Evolutionary conservation across 805 yeast genomes (phyloP).

Genomic region (Teunomyces gatunensis): DNA sequence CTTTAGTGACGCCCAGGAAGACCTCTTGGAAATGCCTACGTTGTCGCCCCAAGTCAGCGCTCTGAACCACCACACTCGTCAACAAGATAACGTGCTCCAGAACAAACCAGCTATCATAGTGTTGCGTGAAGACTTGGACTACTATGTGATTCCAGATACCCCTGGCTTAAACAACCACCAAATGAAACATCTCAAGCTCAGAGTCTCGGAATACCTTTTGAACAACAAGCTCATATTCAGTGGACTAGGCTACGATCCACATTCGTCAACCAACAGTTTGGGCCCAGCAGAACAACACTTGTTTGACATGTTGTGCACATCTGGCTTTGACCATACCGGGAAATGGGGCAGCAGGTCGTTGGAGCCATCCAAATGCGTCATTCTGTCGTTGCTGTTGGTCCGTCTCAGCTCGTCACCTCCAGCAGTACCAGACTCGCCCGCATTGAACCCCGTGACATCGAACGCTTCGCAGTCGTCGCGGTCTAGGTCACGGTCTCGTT

Average conservation of each 20-base stretch:
- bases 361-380: constrained; percentile 85
- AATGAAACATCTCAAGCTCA: constrained; percentile 65
- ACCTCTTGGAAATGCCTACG: constrained; percentile 32
- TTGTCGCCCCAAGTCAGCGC: constrained; percentile 35
- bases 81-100: constrained; percentile 52
- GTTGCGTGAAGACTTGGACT: constrained; percentile 90
- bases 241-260: constrained; percentile 63
- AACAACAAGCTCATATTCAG: constrained; percentile 63
- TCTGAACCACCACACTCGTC: constrained; percentile 20
- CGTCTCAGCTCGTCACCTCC: constrained; percentile 43
- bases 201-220: constrained; percentile 68
- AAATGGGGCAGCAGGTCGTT: constrained; percentile 88
- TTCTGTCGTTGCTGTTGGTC: constrained; percentile 76
- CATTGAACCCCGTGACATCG: constrained; percentile 39
- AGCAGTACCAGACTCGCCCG: constrained; percentile 44
- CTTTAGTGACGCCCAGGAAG: constrained; percentile 68
- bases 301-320: constrained; percentile 88
- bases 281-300: constrained; percentile 95
- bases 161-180: constrained; percentile 54
- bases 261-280: constrained; percentile 45
- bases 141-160: constrained; percentile 80
- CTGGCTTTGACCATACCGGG: constrained; percentile 70
- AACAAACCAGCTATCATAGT: constrained; percentile 90
- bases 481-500: constrained; percentile 49
- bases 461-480: constrained; percentile 31